Evolutionary conservation across 208 protist species (phyloP), one percentile per base, ranked within the genome.

Genomic region (Sergeia podlipaevii): DNA sequence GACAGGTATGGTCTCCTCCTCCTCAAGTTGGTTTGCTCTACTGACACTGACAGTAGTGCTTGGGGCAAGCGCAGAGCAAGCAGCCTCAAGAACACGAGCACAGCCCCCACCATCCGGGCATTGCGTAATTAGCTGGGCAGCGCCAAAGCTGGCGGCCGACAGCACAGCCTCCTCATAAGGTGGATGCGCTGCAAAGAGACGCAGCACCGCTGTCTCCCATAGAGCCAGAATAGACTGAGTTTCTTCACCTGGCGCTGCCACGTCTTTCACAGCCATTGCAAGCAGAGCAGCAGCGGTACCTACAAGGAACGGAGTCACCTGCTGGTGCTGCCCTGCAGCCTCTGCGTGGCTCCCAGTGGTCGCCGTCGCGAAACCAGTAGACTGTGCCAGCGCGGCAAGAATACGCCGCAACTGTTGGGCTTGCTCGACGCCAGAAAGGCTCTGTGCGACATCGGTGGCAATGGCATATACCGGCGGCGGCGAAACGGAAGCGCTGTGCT

Each of bases 111-210:
- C n/a, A n/a, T n/a, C n/a, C n/a, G n/a, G n/a, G n/a, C n/a, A n/a
- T n/a, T n/a, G 50, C 20, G 79, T 46, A 8, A 62, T 57, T 17
- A 80, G 37, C 43, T 77, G 78, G 13, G 75, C 78, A 20, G 70
- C 54, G 21, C 62, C 63, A 70, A 72, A 85, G 49, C 63, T 78
- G 32, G 65, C 69, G 4, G 70, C 50, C 28, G 47, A 42, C 41
- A 68, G 28, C 13, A 78, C 58, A 42, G 60, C 54, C 28, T 47
- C 55, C 10, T 72, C 18, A 45, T 75, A 77, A 5, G 77, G 69
- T 13, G 77, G 77, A 7, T 79, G 58, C 2, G 74, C 67, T 1
- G 32, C 13, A 17, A 90, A 49, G 4, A 90, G 38, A 13, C 60
- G 67, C 42, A 72, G 46, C 56, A 71, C 71, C 28, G 36, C 46